Evolutionary conservation across 2,329 filamentous ascomycete species (phyloP).

Genomic region (Sarocladium brachiariae): DNA sequence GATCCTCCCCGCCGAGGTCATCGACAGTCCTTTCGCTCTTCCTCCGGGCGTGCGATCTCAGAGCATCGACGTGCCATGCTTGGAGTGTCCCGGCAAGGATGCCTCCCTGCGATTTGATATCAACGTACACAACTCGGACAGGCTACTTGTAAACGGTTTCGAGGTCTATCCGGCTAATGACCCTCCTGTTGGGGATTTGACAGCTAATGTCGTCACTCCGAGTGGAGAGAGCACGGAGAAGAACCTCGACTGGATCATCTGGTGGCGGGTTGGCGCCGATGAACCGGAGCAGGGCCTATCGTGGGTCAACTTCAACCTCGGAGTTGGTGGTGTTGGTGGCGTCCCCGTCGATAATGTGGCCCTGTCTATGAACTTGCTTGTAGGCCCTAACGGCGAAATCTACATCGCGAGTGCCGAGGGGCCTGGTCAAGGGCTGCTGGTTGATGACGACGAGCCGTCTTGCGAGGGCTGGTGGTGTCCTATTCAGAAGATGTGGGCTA

Average conservation of each 20-base stretch:
- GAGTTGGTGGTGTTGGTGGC: conserved; percentile 53
- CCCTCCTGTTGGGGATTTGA: conserved; percentile 35
- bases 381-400: conserved; percentile 48
- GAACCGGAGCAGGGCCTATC: conserved; percentile 45
- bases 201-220: conserved; percentile 38
- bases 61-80: conserved; percentile 44
- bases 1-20: conserved; percentile 28
- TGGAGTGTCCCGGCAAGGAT: conserved; percentile 41
- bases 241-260: conserved; percentile 44
- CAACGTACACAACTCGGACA: conserved; percentile 39
- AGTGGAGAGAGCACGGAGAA: conserved; percentile 26
- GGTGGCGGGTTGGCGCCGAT: conserved; percentile 34
- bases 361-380: conserved; percentile 36
- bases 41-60: conserved; percentile 27
- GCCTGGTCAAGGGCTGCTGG: conserved; percentile 28
- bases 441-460: conserved; percentile 11
- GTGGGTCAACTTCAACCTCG: conserved; percentile 46
- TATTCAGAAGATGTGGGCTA: conserved; percentile 30
- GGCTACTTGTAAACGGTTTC: conserved; percentile 51
- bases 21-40: conserved; percentile 28
- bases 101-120: conserved; percentile 49
- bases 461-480: conserved; percentile 47
- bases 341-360: background rate
- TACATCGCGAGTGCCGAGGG: conserved; percentile 41
- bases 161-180: conserved; percentile 51